Base-by-base conservation (phyloP, 192 early-diverging fungal genomes). In the Backusella australiensis region DNA sequence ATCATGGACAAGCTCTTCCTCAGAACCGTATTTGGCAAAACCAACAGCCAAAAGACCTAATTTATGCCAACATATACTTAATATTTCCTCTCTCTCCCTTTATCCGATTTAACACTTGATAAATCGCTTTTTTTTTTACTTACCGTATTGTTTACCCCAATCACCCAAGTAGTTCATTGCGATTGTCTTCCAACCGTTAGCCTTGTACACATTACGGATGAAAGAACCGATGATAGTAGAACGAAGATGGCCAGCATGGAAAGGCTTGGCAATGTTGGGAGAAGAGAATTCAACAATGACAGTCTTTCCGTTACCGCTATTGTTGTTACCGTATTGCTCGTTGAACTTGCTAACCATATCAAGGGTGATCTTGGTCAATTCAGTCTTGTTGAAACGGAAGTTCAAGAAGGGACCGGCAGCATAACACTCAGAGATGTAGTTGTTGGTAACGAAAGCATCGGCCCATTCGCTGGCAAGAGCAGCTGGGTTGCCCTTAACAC, bases 91-190 rank as follows among this genome's bases (percentile, higher is more conserved):
- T 34, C 6, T 35, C 52, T 56, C 49, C 21, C 0, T 6, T n/a
- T n/a, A 52, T 44, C 29, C 29, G 29, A 29, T 29, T 29, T 29
- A 29, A 1, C 29, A 29, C 29, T 29, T 29, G 29, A 1, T 29
- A 44, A 0, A 44, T 44, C 4, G 5, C 15, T 75, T 76, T 42
- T 29, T 19, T 76, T 19, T 75, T 59, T 71, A 63, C 84, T 79
- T 88, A 85, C 93, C 98, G 80, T 96, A 99, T 86, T 99, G 97
- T 84, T 97, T 99, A 74, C 98, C 98, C 98, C 98, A 99, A 83
- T 99, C 97, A 72, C 98, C 98, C 38, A 99, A 86, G 83, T 99
- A 97, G 89, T 99, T 99, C 87, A 98, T 94, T 46, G 90, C 86
- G 65, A 96, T 85, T n/a, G 91, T 91, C n/a, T 95, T 91, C 86